Evolutionary conservation across 208 protist genomes (phyloP).

Genomic region (Phytomonas francai): DNA sequence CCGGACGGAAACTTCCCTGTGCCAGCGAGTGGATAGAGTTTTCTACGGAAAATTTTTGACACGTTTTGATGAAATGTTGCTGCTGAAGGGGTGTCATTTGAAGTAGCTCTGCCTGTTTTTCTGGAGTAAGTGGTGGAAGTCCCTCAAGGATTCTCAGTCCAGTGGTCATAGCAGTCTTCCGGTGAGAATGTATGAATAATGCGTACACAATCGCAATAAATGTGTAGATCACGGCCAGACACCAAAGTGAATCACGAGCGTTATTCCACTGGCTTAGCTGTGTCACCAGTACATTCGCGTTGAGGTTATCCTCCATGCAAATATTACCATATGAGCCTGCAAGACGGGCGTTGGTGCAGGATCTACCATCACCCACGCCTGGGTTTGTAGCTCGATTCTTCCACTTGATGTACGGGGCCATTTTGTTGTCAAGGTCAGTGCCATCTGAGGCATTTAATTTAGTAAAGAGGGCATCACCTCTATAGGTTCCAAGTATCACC

Average conservation of each 20-base stretch:
- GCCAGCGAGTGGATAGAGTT: background rate
- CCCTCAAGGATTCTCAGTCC: background rate
- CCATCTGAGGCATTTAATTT: constrained; percentile 28
- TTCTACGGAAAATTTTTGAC: constrained; percentile 15
- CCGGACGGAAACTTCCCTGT: background rate
- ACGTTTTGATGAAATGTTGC: constrained; percentile 34
- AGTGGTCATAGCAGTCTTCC: background rate
- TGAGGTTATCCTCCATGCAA: constrained; percentile 59
- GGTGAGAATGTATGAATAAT: constrained; percentile 23
- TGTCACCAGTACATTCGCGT: constrained; percentile 47
- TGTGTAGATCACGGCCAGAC: constrained; percentile 62
- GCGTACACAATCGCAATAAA: constrained; percentile 48
- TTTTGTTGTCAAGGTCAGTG: constrained; percentile 25
- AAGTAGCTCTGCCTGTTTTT: constrained; percentile 31
- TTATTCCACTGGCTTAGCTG: constrained; percentile 65
- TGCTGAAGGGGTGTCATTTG: constrained; percentile 42
- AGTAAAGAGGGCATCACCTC: constrained; percentile 48
- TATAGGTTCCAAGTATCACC: constrained; percentile 26
- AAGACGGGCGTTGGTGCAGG: constrained; percentile 26
- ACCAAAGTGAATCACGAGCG: constrained; percentile 54
- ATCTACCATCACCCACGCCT: background rate
- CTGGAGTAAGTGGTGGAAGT: constrained; percentile 20
- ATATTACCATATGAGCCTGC: constrained; percentile 37
- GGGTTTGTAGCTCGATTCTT: background rate
- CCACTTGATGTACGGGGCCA: constrained; percentile 25